Evolutionary conservation across 2,329 filamentous ascomycete species (phyloP), one percentile per base, ranked within the genome.

Genomic region (Diaporthe velutina): DNA sequence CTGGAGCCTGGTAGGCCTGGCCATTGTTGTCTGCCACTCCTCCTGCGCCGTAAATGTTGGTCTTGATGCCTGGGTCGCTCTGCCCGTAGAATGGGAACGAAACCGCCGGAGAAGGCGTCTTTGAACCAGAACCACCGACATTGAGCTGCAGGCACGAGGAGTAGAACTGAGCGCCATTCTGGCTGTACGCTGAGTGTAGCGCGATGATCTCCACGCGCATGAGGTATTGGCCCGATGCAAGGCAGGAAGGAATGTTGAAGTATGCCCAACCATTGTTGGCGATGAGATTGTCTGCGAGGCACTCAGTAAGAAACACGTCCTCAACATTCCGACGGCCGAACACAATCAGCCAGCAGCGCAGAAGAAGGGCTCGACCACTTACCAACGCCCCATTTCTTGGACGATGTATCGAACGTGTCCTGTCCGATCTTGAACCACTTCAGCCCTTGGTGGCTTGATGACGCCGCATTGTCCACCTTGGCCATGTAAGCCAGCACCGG

Each of bases 371-470:
- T 40, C 15, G 12, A 70, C 25, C 12, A 74, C 73, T 30, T 48
- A 74, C 73, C 73, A 61, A 88, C 87, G 28, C 85, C 88, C 88
- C 88, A 89, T 73, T 83, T 83, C 78, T 84, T 85, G 66, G 80
- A 83, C 52, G 80, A 79, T 6, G 82, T 80, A 78, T 87, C 82
- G 77, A 86, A 85, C 8, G 85, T 85, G 76, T 89, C 87, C 75
- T 88, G 84, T 80, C 84, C 87, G 78, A 90, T 85, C 84, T 90
- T 90, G 84, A 90, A 90, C 88, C 88, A 90, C 72, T 83, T 82
- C 25, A 85, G 82, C 5, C 85, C 84, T 4, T 78, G 81, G 77
- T 83, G 81, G 73, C 81, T 80, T 12, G 86, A 83, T 2, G 84
- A 83, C 9, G 86, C 84, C 8, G 88, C 88, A 77, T 89, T 85